A percentile compares a stretch with the other conserved stretches of the same genome.
Conservation (phyloP, 208 protist species). For the Trypanosoma rangeli region DNA sequence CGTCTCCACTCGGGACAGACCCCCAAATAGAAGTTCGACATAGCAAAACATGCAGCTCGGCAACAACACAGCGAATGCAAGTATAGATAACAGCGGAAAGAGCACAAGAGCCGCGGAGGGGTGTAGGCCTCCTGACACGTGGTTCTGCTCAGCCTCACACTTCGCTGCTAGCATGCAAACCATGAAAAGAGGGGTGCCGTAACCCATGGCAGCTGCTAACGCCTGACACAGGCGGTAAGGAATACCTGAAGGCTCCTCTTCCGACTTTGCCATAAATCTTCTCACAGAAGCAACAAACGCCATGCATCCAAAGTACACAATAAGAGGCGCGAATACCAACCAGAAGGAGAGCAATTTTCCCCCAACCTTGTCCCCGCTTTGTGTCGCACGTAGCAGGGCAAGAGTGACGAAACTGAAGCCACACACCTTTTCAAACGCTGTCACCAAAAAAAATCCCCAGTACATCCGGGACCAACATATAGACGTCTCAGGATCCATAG, state of each 20-base stretch:
- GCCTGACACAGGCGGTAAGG: constrained; percentile 15
- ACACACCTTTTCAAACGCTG: constrained; percentile 42
- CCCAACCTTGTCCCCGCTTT: constrained; percentile 5
- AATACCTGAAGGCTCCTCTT: background rate
- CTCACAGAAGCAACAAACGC: constrained; percentile 11
- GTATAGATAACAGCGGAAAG: constrained; percentile 41
- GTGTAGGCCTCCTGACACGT: constrained; percentile 20
- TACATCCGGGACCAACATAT: constrained; percentile 6
- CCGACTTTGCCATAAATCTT: background rate
- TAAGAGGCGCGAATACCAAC: constrained; percentile 53
- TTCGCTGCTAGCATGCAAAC: constrained; percentile 56
- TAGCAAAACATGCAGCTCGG: constrained; percentile 29
- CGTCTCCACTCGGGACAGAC: background rate
- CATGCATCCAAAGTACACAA: constrained; percentile 30
- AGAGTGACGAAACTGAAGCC: constrained; percentile 39
- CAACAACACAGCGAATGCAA: constrained; percentile 27
- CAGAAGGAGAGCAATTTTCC: constrained; percentile 43
- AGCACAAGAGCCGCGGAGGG: constrained; percentile 41
- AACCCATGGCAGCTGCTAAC: constrained; percentile 17
- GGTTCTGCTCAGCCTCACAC: constrained; percentile 47
- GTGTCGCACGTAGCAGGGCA: constrained; percentile 30
- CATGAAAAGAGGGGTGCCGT: constrained; percentile 47
- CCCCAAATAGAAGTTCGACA: background rate
- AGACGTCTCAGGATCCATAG: background rate
- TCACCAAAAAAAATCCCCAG: constrained; percentile 19